Percentiles rank a stretch among this genome's conserved stretches.
phyloP scores from a whole-genome alignment of 306 rosid genomes.

The Cicer bijugum region DNA sequence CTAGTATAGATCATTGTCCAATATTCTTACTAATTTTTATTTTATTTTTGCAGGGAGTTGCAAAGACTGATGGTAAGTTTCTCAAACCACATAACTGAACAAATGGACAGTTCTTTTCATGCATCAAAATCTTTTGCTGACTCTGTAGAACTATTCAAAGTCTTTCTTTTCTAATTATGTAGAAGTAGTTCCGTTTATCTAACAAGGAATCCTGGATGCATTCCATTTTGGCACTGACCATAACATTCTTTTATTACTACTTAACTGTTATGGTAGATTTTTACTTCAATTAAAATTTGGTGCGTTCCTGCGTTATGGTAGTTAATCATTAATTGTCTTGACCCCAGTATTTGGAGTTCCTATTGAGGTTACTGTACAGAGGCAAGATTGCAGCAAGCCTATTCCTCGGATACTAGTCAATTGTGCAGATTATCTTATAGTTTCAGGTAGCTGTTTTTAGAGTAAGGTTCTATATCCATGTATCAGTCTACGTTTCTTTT shows the following conservation, averaged over 20 bases:
- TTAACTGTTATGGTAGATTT: constrained; percentile 1
- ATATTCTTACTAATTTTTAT: constrained; percentile 35
- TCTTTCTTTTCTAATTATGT: background rate
- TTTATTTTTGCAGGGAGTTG: constrained; percentile 78
- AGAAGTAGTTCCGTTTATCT: constrained; percentile 1
- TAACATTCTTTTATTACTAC: constrained; percentile 10
- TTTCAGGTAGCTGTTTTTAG: constrained; percentile 75
- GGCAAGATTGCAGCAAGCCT: constrained; percentile 72
- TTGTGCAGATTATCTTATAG: constrained; percentile 85
- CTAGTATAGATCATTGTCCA: background rate
- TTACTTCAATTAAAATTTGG: constrained; percentile 18
- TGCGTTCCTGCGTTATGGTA: constrained; percentile 19
- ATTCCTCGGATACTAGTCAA: constrained; percentile 83
- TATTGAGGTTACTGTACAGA: constrained; percentile 78
- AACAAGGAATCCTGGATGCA: constrained; percentile 23
- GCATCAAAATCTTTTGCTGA: constrained; percentile 24
- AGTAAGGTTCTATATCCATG: constrained; percentile 35
- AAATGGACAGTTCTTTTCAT: constrained; percentile 29
- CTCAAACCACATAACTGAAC: constrained; percentile 32
- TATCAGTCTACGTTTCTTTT: background rate
- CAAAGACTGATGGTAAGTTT: constrained; percentile 87
- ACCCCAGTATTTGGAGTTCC: constrained; percentile 91
- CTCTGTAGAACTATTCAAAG: constrained; percentile 20
- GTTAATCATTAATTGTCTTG: constrained; percentile 38
- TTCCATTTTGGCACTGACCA: constrained; percentile 20